Base-by-base conservation (phyloP, 2,329 filamentous ascomycete species). In the Raffaelea albimanens region DNA sequence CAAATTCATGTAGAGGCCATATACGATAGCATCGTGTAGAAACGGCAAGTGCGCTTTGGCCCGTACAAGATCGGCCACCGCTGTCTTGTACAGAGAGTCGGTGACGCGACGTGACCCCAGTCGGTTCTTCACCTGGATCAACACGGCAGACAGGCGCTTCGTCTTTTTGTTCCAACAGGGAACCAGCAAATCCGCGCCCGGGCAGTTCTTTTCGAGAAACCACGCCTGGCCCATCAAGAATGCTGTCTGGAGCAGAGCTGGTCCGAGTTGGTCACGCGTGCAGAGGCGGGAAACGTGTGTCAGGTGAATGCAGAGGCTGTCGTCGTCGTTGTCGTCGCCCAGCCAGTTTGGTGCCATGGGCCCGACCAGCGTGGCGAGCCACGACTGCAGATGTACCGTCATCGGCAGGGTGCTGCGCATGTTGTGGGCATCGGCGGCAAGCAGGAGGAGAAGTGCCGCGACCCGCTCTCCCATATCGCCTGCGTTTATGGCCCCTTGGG, bases 391-490 rank as follows among this genome's bases (percentile, higher is more conserved):
- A 16, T 9, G 31, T 34, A n/a, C 23, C 5, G 38, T 22, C 22
- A 21, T 22, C 18, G 21, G 44, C 36, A 14, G 33, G 31, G 9
- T 34, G 38, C 44, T 13, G 44, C 22, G 23, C 16, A 34, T 34
- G 16, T 34, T 34, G 16, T 34, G 31, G 9, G 33, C 36, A 34
- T 40, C 36, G 2, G 44, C 44, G 13, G 44, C 36, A 19, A 19
- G 38, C 7, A 46, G 23, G n/a, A 46, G 25, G 22, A 46, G 25
- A 8, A 46, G 29, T 2, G 19, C 19, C 14, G 38, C 44, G 14
- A 46, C 29, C 38, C 36, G 36, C 20, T 46, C 44, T 14, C 44
- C 44, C 22, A 41, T 46, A 41, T 46, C 44, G 18, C 44, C 44
- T 3, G 25, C 44, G 22, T 46, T 40, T 2, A 46, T 46, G 23